Base-by-base conservation (phyloP, 2,329 filamentous ascomycete species). In the Tricladium varicosporioides region DNA sequence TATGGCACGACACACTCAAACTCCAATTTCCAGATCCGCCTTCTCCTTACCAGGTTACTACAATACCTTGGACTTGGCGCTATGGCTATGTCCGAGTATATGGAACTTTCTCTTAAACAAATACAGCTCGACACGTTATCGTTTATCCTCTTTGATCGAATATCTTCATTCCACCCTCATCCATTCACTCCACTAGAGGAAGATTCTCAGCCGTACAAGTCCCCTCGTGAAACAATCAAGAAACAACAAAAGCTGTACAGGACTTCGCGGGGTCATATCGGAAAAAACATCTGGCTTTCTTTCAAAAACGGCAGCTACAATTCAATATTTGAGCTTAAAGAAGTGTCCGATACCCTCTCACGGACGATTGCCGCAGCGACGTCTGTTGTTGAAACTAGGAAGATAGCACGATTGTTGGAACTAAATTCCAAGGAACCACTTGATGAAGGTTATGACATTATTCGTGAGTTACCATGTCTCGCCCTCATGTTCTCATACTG, bases 121-220 rank as follows among this genome's bases (percentile, higher is more conserved):
- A 69, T 75, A 42, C 74, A 76, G 58, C 66, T 71, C 33, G 72
- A 74, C 58, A 75, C 74, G 2, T 54, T 76, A 49, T 70, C 72
- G 5, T 73, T 74, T 50, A 69, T 65, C 19, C 53, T 75, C 1
- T 68, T 75, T 42, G 72, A 74, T 48, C 65, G 74, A 42, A 70
- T 75, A 43, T 74, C 73, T 8, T 69, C 67, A 5, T 62, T 74
- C 7, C 72, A 74, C 59, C 74, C 74, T 7, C 70, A 70, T 47
- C 59, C 63, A 7, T 69, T 69, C 47, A 53, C 22, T 14, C 56
- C 63, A 33, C 42, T 60, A 14, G 53, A 60, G 2, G 61, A 64
- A n/a, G 60, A 54, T 2, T 51, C 55, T 18, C 52, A 58, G 2
- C 45, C 63, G 18, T 57, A 52, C 8, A 47, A 53, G 14, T 63